Conservation (phyloP, 2,329 filamentous ascomycete genomes). For the Lithohypha guttulata region DNA sequence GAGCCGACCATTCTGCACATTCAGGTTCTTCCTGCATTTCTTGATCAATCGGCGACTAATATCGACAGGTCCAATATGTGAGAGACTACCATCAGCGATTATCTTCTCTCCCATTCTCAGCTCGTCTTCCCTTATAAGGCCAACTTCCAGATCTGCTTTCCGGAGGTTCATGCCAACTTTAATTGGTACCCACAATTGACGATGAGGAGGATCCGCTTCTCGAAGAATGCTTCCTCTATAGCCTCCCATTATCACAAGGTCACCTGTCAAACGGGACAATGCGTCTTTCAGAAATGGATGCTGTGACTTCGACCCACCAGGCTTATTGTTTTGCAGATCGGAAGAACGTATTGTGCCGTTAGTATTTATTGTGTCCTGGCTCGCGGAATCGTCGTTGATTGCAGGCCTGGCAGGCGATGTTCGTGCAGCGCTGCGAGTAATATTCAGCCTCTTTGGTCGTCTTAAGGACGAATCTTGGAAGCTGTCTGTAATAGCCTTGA, state of each 20-base stretch:
- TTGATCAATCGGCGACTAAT: slow-evolving; percentile 75
- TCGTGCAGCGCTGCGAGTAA: slow-evolving; percentile 25
- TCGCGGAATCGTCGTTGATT: background rate
- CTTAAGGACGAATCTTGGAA: slow-evolving; percentile 73
- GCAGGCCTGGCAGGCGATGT: background rate
- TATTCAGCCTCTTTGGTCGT: slow-evolving; percentile 39
- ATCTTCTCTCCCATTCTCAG: slow-evolving; percentile 74
- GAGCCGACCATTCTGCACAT: slow-evolving; percentile 58
- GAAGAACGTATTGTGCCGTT: background rate
- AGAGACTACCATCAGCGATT: slow-evolving; percentile 76
- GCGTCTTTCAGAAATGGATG: slow-evolving; percentile 45
- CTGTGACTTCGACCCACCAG: slow-evolving; percentile 13
- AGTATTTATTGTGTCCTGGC: background rate
- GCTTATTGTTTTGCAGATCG: background rate
- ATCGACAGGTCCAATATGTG: slow-evolving; percentile 83
- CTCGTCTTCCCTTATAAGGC: slow-evolving; percentile 70
- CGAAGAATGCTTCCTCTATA: slow-evolving; percentile 85
- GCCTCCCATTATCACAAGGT: slow-evolving; percentile 79
- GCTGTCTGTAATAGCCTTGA: slow-evolving; percentile 85
- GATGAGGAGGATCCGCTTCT: slow-evolving; percentile 67
- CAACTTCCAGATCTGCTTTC: slow-evolving; percentile 84
- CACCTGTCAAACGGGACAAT: slow-evolving; percentile 63
- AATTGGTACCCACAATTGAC: slow-evolving; percentile 89
- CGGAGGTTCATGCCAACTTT: slow-evolving; percentile 86
- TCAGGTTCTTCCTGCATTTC: slow-evolving; percentile 61